phyloP scores from a whole-genome alignment of 768 basidiomycete genomes.

The Russula vinacea region DNA sequence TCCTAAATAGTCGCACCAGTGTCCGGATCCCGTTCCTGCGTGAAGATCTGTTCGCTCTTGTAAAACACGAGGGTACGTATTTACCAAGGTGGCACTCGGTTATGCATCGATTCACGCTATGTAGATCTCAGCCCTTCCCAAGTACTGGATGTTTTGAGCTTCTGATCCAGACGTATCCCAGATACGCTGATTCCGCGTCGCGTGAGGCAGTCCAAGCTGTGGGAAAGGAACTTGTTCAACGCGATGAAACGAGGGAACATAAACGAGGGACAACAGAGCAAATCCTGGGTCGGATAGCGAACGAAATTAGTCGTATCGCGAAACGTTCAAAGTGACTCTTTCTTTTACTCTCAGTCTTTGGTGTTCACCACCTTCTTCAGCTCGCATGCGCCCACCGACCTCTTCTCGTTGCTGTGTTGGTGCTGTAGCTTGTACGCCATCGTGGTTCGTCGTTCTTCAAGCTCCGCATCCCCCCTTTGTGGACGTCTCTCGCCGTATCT shows the following conservation, averaged over 20 bases:
- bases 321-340: conserved; percentile 57
- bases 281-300: conserved; percentile 71
- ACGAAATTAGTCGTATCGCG: conserved; percentile 58
- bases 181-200: conserved; percentile 71
- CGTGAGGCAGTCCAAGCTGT: conserved; percentile 68
- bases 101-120: conserved; percentile 16
- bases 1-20: conserved; percentile 55
- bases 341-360: background rate
- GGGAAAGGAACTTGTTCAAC: conserved; percentile 58
- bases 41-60: conserved; percentile 58
- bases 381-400: conserved; percentile 50
- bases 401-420: conserved; percentile 74
- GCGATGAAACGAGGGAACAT: conserved; percentile 54
- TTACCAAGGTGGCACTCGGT: background rate
- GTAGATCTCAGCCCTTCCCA: conserved; percentile 61
- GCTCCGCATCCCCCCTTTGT: conserved; percentile 47
- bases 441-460: conserved; percentile 45
- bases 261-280: conserved; percentile 64
- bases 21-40: conserved; percentile 54
- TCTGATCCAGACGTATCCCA: conserved; percentile 71
- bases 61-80: conserved; percentile 53
- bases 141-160: conserved; percentile 65
- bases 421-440: conserved; percentile 57
- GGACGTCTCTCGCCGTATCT: conserved; percentile 51
- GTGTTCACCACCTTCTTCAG: conserved; percentile 19